These are phyloP conservation scores for Podospora didyma DNA, from an alignment of 495 filamentous ascomycete genomes.

Conservation along the genomic window DNA sequence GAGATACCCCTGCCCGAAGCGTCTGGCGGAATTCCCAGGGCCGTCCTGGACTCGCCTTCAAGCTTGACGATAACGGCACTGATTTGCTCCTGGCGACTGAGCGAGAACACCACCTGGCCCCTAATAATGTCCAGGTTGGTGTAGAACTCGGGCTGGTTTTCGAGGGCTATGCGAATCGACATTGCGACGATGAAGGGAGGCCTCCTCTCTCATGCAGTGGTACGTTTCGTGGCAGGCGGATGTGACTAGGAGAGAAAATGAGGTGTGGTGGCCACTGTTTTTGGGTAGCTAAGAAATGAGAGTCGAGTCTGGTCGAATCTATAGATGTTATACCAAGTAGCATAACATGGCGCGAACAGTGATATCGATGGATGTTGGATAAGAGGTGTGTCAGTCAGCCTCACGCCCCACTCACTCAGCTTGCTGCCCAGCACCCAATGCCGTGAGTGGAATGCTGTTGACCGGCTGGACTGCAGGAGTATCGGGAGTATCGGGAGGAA, in stretches of 20 bases:
- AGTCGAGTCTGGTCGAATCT: too few species aligned
- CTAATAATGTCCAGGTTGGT: conserved; percentile 85
- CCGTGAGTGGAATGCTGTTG: too few species aligned
- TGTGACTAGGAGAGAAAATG: not conserved
- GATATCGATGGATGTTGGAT: too few species aligned
- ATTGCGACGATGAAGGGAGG: conserved; percentile 41
- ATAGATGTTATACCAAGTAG: too few species aligned
- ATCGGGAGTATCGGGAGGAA: too few species aligned
- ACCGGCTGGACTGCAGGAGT: too few species aligned
- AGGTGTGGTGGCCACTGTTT: not conserved
- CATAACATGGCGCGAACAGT: too few species aligned
- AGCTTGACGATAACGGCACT: conserved; percentile 85
- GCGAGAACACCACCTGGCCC: conserved; percentile 58
- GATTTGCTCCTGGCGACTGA: conserved; percentile 62
- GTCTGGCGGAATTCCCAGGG: conserved; percentile 32
- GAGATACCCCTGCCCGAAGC: conserved; percentile 20
- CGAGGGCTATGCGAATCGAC: conserved; percentile 74
- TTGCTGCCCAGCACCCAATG: too few species aligned
- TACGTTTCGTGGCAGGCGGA: not conserved
- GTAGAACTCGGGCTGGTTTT: conserved; percentile 69
- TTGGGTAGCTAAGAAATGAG: not conserved
- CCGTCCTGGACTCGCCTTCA: conserved; percentile 80
- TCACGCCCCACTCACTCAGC: too few species aligned
- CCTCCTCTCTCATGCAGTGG: not conserved
- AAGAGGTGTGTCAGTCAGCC: too few species aligned